Conservation (phyloP, 495 filamentous ascomycete genomes). For the Parathielavia hyrcaniae region DNA sequence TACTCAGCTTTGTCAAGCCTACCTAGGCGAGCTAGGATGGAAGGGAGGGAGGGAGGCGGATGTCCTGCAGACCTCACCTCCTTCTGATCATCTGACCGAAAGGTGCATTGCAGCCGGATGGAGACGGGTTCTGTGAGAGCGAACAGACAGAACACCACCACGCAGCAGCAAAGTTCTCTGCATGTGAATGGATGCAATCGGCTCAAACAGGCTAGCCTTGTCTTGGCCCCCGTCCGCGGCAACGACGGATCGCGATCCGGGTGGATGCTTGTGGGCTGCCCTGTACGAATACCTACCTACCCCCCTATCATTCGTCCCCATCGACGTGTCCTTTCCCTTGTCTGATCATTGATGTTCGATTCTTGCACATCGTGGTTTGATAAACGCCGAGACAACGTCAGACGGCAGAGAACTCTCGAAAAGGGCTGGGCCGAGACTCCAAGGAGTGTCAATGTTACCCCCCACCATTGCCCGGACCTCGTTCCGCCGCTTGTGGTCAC, state of each 20-base stretch:
- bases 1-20: constrained; percentile 12
- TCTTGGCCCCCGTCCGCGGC: constrained; percentile 7
- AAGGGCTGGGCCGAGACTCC: neutral
- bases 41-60: neutral
- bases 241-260: neutral
- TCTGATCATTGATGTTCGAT: neutral
- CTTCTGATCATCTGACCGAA: neutral
- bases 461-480: constrained; percentile 1
- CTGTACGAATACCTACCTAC: no score
- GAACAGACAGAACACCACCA: neutral
- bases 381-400: neutral
- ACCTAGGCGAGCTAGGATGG: no score
- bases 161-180: constrained; percentile 15
- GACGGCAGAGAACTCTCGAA: neutral
- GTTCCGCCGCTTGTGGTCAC: constrained; percentile 12
- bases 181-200: neutral
- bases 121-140: no score
- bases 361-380: no score
- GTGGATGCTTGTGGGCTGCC: constrained; percentile 12
- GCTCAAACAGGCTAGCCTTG: neutral
- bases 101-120: neutral
- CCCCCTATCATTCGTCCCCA: neutral
- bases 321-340: constrained; percentile 12
- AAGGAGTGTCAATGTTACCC: no score
- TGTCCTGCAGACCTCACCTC: no score